Evolutionary conservation across 495 filamentous ascomycete genomes (phyloP).

Genomic region (Hyaloscypha bicolor): DNA sequence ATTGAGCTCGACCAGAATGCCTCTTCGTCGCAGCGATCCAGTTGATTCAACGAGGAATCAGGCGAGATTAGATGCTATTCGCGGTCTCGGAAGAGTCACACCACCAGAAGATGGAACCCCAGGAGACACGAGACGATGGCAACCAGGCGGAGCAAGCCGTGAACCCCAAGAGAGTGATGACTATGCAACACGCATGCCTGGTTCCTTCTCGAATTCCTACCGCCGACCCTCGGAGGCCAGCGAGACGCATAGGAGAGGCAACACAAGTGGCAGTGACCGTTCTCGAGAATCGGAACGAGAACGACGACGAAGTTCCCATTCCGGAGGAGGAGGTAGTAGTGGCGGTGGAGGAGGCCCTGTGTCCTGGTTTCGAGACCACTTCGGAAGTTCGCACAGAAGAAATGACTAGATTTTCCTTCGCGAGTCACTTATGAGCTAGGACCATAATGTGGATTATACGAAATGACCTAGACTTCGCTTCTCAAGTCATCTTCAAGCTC

Average conservation of each 20-base stretch:
- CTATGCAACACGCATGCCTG: conserved; percentile 7
- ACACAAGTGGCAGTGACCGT: conserved; percentile 25
- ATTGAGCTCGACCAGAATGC: conserved; percentile 22
- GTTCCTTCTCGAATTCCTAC: conserved; percentile 5
- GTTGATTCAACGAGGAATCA: conserved; percentile 25
- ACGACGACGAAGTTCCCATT: conserved; percentile 16
- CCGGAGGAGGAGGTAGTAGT: background rate
- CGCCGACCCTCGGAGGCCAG: conserved; percentile 18
- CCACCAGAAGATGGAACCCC: conserved; percentile 21
- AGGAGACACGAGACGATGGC: conserved; percentile 5
- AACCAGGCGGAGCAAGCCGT: background rate
- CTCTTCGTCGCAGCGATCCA: conserved; percentile 8
- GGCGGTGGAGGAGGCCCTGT: conserved; percentile 36
- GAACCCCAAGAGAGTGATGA: background rate
- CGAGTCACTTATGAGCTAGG: background rate
- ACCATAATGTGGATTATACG: background rate
- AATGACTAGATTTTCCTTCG: conserved; percentile 16
- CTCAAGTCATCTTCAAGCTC: background rate
- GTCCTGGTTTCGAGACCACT: conserved; percentile 42
- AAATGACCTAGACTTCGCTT: background rate
- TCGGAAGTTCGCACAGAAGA: conserved; percentile 21
- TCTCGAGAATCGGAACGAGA: conserved; percentile 10
- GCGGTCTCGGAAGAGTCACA: conserved; percentile 15
- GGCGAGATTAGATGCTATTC: conserved; percentile 32
- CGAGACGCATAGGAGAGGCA: conserved; percentile 18